Evolutionary conservation across 768 basidiomycete genomes (phyloP).

Genomic region (Mycena vulgaris): DNA sequence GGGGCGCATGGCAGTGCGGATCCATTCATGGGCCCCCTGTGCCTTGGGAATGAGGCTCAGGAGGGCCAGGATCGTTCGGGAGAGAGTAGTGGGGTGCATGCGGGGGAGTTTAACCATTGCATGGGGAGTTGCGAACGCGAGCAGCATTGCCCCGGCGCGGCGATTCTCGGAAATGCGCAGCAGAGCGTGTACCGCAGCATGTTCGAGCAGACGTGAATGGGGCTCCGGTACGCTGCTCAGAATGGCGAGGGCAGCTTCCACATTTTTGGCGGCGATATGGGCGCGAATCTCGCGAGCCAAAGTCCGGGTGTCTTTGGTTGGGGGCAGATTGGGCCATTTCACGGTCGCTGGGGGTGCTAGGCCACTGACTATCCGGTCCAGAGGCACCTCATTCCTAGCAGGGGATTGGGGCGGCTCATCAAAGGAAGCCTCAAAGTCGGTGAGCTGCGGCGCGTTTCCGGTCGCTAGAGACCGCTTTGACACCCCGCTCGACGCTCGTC

Average conservation of each 20-base stretch:
- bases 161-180: neutral
- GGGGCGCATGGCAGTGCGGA: neutral
- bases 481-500: neutral
- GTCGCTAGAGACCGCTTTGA: neutral
- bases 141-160: constrained; percentile 8
- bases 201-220: constrained; percentile 17
- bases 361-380: constrained; percentile 7
- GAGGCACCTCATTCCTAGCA: neutral
- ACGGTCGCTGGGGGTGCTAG: neutral
- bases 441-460: neutral
- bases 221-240: constrained; percentile 1
- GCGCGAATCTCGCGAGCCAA: constrained; percentile 22
- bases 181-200: constrained; percentile 25
- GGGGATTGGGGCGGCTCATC: neutral
- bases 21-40: constrained; percentile 17
- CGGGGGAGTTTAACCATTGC: constrained; percentile 2
- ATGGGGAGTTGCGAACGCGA: neutral
- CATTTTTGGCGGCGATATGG: neutral
- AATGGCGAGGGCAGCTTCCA: neutral
- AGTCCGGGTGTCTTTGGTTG: neutral
- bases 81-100: constrained; percentile 17
- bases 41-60: neutral
- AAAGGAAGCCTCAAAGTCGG: neutral
- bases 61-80: neutral
- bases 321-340: neutral